phyloP scores from a whole-genome alignment of 1,139 yeast genomes.

The Blastobotrys aristatus region DNA sequence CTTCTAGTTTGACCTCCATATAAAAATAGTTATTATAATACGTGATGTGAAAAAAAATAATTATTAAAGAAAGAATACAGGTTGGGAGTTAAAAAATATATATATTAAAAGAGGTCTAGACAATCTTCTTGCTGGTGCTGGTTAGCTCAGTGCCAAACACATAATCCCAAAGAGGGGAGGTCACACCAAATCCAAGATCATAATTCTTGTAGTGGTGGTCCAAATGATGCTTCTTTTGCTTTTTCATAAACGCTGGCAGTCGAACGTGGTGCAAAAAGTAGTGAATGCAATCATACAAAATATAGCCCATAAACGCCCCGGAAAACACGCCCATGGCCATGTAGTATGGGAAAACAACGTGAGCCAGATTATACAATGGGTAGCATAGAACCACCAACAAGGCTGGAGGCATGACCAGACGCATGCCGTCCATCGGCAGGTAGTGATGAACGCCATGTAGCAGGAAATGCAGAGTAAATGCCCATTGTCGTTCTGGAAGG shows the following conservation, averaged over 20 bases:
- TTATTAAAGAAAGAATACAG: too few relatives aligned
- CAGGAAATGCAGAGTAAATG: slow-evolving; percentile 78
- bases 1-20: slow-evolving; percentile 48
- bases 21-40: background rate
- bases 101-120: slow-evolving; percentile 31
- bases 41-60: too few relatives aligned
- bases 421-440: slow-evolving; percentile 89
- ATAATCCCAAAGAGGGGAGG: slow-evolving; percentile 88
- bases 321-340: slow-evolving; percentile 72
- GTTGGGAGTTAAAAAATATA: too few relatives aligned
- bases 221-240: slow-evolving; percentile 80
- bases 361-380: slow-evolving; percentile 60
- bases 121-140: slow-evolving; percentile 23
- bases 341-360: slow-evolving; percentile 49
- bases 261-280: slow-evolving; percentile 81
- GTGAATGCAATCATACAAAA: slow-evolving; percentile 86
- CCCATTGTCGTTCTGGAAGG: slow-evolving; percentile 73
- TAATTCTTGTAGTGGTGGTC: slow-evolving; percentile 97
- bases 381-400: slow-evolving; percentile 53
- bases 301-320: slow-evolving; percentile 93
- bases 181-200: slow-evolving; percentile 94
- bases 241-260: slow-evolving; percentile 71
- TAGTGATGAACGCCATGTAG: slow-evolving; percentile 96
- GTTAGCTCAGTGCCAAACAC: slow-evolving; percentile 69
- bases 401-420: slow-evolving; percentile 96